phyloP scores from a whole-genome alignment of 495 filamentous ascomycete species.

The Neurospora terricola region DNA sequence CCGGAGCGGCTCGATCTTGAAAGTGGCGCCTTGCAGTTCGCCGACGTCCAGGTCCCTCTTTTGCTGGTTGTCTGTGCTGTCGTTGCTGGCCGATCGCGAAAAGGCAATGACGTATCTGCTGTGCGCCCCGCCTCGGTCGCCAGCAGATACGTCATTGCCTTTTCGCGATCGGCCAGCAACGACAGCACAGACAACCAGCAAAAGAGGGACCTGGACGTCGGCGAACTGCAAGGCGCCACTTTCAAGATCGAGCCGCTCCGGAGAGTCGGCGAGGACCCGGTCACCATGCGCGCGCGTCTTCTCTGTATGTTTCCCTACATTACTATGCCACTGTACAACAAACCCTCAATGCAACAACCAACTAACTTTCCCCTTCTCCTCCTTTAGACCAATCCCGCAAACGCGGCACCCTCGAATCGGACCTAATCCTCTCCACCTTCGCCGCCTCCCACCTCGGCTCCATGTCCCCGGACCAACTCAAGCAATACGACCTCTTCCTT shows the following conservation, averaged over 20 bases:
- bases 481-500: constrained; percentile 84
- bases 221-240: constrained; percentile 79
- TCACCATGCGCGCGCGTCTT: constrained; percentile 79
- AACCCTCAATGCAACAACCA: neutral
- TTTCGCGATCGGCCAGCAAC: neutral
- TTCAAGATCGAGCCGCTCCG: constrained; percentile 86
- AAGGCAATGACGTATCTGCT: constrained; percentile 6
- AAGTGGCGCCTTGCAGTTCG: constrained; percentile 79
- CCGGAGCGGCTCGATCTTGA: constrained; percentile 76
- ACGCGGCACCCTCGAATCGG: constrained; percentile 88
- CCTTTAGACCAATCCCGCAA: constrained; percentile 98
- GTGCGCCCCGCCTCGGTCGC: constrained; percentile 2
- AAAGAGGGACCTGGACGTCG: constrained; percentile 62
- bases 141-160: constrained; percentile 1
- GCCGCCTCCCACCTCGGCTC: constrained; percentile 62
- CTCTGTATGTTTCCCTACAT: constrained; percentile 55
- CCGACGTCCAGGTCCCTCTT: constrained; percentile 67
- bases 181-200: constrained; percentile 8
- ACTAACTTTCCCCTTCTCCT: no score
- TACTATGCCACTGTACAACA: neutral
- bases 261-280: constrained; percentile 65
- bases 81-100: neutral
- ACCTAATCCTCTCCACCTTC: constrained; percentile 93
- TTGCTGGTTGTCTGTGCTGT: constrained; percentile 8
- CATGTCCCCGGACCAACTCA: constrained; percentile 65